Percentiles rank a stretch among this genome's conserved stretches.
These are phyloP conservation scores for Flaveria bidentis DNA, from an alignment of 129 eudicot species.

Conservation along the genomic window DNA sequence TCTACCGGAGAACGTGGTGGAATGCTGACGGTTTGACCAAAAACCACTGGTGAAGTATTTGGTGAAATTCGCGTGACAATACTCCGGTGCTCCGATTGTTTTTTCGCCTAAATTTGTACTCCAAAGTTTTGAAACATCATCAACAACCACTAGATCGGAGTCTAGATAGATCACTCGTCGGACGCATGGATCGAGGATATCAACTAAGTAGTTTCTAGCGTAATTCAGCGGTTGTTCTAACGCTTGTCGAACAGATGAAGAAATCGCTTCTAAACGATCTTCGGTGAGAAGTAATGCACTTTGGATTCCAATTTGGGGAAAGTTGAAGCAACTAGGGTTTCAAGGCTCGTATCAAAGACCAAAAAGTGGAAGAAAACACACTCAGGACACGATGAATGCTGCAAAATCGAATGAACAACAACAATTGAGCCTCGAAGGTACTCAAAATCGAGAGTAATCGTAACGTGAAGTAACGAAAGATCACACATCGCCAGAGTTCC, in stretches of 20 bases:
- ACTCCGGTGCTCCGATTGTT: slow-evolving; percentile 97
- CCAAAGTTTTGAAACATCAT: slow-evolving; percentile 80
- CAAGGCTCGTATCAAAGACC: slow-evolving; percentile 57
- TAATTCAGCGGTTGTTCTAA: slow-evolving; percentile 86
- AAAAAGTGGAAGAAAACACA: slow-evolving; percentile 79
- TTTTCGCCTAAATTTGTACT: slow-evolving; percentile 45
- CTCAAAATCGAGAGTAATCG: slow-evolving; percentile 80
- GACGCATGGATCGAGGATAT: slow-evolving; percentile 65
- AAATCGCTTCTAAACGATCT: slow-evolving; percentile 57
- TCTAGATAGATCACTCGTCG: slow-evolving; percentile 73
- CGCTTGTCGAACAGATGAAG: slow-evolving; percentile 82
- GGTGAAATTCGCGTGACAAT: slow-evolving; percentile 95
- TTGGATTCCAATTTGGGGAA: slow-evolving; percentile 72
- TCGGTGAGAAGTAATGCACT: slow-evolving; percentile 71
- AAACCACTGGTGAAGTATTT: slow-evolving; percentile 72
- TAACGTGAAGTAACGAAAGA: slow-evolving; percentile 73
- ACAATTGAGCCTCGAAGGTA: slow-evolving; percentile 89
- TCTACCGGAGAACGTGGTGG: slow-evolving; percentile 53
- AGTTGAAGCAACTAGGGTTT: slow-evolving; percentile 60
- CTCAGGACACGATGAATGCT: slow-evolving; percentile 78
- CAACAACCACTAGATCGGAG: slow-evolving; percentile 86
- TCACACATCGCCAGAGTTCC: slow-evolving; percentile 47
- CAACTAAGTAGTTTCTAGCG: slow-evolving; percentile 84
- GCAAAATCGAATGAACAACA: slow-evolving; percentile 83
- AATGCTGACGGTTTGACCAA: slow-evolving; percentile 53